A percentile compares a stretch with the other conserved stretches of the same genome.
phyloP scores from a whole-genome alignment of 1,284 basidiomycete species.

The Ceratobasidium sp. region DNA sequence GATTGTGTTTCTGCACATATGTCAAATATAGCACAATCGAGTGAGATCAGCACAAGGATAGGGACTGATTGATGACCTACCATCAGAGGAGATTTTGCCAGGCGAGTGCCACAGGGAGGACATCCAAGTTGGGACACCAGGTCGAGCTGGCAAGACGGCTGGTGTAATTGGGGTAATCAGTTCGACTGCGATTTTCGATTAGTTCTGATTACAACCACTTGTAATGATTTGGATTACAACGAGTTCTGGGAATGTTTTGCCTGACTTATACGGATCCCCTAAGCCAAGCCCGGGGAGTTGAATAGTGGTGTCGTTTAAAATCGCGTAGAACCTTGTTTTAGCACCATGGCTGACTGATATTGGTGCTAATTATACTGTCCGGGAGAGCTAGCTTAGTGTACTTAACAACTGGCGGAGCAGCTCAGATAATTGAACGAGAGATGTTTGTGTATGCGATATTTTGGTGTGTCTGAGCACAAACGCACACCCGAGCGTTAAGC shows the following conservation, averaged over 20 bases:
- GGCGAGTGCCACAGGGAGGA: background rate
- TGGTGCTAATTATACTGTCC: too few relatives aligned
- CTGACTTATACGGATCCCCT: background rate
- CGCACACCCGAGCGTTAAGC: too few relatives aligned
- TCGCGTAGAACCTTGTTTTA: background rate
- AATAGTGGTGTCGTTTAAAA: background rate
- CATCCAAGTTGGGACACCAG: background rate
- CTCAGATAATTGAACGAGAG: too few relatives aligned
- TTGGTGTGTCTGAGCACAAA: too few relatives aligned
- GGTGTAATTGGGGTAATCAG: background rate
- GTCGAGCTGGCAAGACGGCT: slow-evolving; percentile 1
- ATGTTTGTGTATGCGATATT: too few relatives aligned
- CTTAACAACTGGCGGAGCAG: too few relatives aligned
- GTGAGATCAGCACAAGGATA: background rate
- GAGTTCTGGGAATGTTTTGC: background rate
- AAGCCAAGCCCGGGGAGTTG: background rate
- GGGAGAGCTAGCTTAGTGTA: background rate
- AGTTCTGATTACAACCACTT: slow-evolving; percentile 1
- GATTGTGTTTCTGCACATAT: background rate
- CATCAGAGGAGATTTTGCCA: background rate
- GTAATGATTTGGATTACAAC: background rate
- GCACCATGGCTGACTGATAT: background rate
- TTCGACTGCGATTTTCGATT: background rate
- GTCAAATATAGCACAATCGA: background rate
- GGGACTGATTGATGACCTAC: background rate